phyloP scores from a whole-genome alignment of 2,329 filamentous ascomycete species.

The Laburnicola sp. region DNA sequence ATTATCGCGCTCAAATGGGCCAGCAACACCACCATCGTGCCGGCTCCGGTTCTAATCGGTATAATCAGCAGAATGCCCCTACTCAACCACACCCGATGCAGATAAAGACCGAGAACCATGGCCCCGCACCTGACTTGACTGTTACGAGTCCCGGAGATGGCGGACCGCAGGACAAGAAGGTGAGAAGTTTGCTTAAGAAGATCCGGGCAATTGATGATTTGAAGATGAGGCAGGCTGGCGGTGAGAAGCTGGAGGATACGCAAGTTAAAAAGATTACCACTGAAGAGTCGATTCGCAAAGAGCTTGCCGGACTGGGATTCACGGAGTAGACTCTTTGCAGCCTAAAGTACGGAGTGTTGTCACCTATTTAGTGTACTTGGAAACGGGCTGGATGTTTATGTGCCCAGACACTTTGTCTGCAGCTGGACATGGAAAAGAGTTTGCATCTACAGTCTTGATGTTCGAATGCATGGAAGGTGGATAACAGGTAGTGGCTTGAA shows the following conservation, averaged over 20 bases:
- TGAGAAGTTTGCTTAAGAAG: conserved; percentile 92
- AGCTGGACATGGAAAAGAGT: no score
- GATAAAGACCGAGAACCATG: conserved; percentile 40
- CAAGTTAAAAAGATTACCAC: conserved; percentile 98
- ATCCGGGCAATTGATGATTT: conserved; percentile 96
- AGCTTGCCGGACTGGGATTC: conserved; percentile 67
- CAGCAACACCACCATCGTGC: conserved; percentile 32
- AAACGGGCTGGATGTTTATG: no score
- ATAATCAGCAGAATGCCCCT: conserved; percentile 13
- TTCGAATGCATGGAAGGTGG: not conserved
- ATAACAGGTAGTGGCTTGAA: not conserved
- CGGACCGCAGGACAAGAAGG: conserved; percentile 87
- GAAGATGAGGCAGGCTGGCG: conserved; percentile 91
- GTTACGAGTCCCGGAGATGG: conserved; percentile 61
- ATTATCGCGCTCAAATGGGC: conserved; percentile 29
- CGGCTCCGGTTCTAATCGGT: conserved; percentile 22
- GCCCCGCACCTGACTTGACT: conserved; percentile 53
- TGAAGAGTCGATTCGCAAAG: conserved; percentile 79
- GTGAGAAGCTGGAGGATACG: conserved; percentile 96
- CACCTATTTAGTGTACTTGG: not conserved
- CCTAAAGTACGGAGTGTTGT: not conserved
- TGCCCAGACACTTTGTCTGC: no score
- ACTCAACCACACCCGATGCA: conserved; percentile 24
- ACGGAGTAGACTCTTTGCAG: conserved; percentile 20
- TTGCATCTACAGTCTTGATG: not conserved